A percentile compares a stretch with the other conserved stretches of the same genome.
Conservation (phyloP, 345 rosid species). For the Linum tenue region DNA sequence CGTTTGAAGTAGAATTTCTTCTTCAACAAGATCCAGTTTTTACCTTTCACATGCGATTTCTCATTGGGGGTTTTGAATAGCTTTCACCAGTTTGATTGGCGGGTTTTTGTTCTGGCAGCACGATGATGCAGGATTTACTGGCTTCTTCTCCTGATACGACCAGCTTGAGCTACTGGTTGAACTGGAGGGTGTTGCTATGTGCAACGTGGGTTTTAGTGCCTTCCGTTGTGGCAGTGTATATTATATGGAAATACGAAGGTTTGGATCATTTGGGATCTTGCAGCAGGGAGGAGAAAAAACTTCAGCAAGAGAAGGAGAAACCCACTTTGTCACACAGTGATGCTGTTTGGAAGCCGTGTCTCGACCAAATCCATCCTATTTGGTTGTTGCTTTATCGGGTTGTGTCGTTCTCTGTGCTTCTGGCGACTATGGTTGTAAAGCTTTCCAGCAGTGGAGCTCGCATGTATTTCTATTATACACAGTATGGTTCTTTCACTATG, state of each 20-base stretch:
- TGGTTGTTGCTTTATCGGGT: slow-evolving; percentile 52
- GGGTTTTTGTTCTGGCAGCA: background rate
- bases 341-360: slow-evolving; percentile 54
- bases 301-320: slow-evolving; percentile 17
- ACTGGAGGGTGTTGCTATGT: slow-evolving; percentile 61
- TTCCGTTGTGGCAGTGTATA: slow-evolving; percentile 26
- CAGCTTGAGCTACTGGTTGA: slow-evolving; percentile 52
- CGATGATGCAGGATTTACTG: background rate
- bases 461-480: slow-evolving; percentile 48
- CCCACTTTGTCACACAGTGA: slow-evolving; percentile 22
- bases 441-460: slow-evolving; percentile 25
- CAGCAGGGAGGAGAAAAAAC: slow-evolving; percentile 8
- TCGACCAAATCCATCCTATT: slow-evolving; percentile 42
- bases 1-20: too few relatives aligned
- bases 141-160: slow-evolving; percentile 20
- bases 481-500: slow-evolving; percentile 28
- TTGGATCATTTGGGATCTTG: slow-evolving; percentile 19
- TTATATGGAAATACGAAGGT: slow-evolving; percentile 45
- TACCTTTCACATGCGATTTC: too few relatives aligned
- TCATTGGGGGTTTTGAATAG: too few relatives aligned
- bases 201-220: slow-evolving; percentile 41
- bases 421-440: slow-evolving; percentile 26
- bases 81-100: too few relatives aligned
- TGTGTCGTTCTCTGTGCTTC: slow-evolving; percentile 44
- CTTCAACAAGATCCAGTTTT: too few relatives aligned